phyloP scores from a whole-genome alignment of 441 rosid species.

The Croton setiger region DNA sequence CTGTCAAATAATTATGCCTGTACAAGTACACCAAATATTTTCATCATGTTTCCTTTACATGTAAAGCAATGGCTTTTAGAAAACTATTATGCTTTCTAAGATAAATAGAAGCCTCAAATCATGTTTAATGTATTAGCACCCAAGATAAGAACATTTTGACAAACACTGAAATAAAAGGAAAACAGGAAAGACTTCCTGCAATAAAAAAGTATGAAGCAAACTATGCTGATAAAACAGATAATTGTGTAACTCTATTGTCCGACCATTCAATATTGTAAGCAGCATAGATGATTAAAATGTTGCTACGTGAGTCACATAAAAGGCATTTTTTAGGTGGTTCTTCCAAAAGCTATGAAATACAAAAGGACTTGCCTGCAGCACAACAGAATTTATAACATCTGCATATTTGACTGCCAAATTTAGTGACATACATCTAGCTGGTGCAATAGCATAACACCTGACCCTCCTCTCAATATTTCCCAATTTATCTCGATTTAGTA shows the following conservation, averaged over 20 bases:
- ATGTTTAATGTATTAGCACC: neutral
- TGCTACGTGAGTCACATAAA: neutral
- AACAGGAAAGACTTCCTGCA: neutral
- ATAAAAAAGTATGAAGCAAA: neutral
- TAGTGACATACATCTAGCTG: slow-evolving; percentile 92
- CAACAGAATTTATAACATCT: slow-evolving; percentile 82
- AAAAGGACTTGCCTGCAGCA: slow-evolving; percentile 69
- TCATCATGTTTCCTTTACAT: neutral
- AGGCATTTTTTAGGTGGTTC: neutral
- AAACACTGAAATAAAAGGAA: too few species aligned
- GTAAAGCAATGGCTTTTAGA: too few species aligned
- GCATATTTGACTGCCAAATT: slow-evolving; percentile 93
- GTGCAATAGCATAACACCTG: slow-evolving; percentile 85
- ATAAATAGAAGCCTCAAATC: neutral
- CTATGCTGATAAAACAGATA: neutral
- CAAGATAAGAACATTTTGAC: too few species aligned
- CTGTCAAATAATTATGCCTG: neutral
- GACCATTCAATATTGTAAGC: neutral
- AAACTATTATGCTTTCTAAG: neutral
- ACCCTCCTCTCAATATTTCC: slow-evolving; percentile 65
- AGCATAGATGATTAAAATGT: neutral
- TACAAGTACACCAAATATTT: neutral
- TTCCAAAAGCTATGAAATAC: neutral
- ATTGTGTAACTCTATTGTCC: neutral
- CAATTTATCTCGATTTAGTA: slow-evolving; percentile 49